A percentile compares a stretch with the other conserved stretches of the same genome.
phyloP scores from a whole-genome alignment of 2,329 filamentous ascomycete species.

The Neopestalotiopsis clavispora region DNA sequence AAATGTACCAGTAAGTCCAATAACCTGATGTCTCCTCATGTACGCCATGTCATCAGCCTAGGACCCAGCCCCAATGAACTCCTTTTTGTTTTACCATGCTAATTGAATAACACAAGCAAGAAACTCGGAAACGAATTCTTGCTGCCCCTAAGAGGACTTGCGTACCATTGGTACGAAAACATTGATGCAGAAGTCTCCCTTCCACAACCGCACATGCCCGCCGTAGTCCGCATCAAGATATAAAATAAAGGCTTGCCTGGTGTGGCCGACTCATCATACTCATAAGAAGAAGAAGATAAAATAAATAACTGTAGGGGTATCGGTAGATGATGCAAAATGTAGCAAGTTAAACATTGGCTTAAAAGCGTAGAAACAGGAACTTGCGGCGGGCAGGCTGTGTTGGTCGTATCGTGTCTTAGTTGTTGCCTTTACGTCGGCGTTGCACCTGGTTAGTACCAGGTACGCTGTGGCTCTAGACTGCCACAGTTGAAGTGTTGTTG shows the following conservation, averaged over 20 bases:
- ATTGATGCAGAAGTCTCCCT: not conserved
- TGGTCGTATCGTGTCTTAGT: not conserved
- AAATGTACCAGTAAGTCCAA: conserved; percentile 5
- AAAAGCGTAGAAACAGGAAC: not conserved
- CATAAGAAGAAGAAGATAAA: conserved; percentile 25
- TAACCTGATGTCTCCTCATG: not conserved
- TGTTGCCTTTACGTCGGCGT: not conserved
- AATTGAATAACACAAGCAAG: not conserved
- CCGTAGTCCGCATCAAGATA: conserved; percentile 19
- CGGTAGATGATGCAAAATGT: conserved; percentile 34
- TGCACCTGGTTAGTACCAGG: not conserved
- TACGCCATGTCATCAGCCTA: not conserved
- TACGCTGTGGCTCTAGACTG: conserved; percentile 4
- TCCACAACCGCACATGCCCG: not conserved
- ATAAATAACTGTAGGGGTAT: conserved; percentile 36
- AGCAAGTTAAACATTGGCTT: conserved; percentile 12
- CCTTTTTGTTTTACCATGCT: conserved; percentile 6
- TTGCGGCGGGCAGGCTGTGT: not conserved
- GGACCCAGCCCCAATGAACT: conserved; percentile 1
- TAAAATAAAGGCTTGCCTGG: conserved; percentile 22
- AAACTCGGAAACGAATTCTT: not conserved
- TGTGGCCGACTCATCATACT: conserved; percentile 31
- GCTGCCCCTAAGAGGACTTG: not conserved
- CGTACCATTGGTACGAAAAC: not conserved
- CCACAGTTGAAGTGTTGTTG: conserved; percentile 21